A percentile compares a stretch with the other conserved stretches of the same genome.
These are phyloP conservation scores for Agrostemma githago DNA, from an alignment of 148 eudicot genomes.

Conservation along the genomic window DNA sequence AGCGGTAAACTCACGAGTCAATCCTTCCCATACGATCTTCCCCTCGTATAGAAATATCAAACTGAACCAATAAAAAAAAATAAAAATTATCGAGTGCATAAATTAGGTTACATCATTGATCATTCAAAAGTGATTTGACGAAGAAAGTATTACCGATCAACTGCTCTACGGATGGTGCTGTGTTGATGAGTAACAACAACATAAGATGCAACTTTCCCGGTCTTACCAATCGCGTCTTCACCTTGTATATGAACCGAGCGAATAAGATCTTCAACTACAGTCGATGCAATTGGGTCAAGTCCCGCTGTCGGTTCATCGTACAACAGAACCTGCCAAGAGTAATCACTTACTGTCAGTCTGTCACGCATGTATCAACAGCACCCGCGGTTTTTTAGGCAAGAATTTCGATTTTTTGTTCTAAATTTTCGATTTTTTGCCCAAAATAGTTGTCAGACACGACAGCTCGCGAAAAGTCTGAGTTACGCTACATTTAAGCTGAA, in stretches of 20 bases:
- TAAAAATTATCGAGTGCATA: conserved; percentile 11
- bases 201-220: conserved; percentile 77
- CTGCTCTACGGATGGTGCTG: conserved; percentile 91
- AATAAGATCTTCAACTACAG: conserved; percentile 96
- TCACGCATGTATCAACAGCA: too few species aligned
- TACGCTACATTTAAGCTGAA: too few species aligned
- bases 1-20: conserved; percentile 76
- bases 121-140: neutral
- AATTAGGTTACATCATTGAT: neutral
- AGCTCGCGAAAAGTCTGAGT: neutral
- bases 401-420: too few species aligned
- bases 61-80: conserved; percentile 24
- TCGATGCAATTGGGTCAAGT: conserved; percentile 97
- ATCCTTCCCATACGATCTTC: conserved; percentile 89
- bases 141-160: conserved; percentile 58
- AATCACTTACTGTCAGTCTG: neutral
- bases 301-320: conserved; percentile 99
- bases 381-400: too few species aligned
- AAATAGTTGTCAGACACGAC: too few species aligned
- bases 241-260: conserved; percentile 84
- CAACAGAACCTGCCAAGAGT: conserved; percentile 59
- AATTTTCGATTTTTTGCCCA: too few species aligned
- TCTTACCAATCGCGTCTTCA: conserved; percentile 69
- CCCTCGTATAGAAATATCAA: conserved; percentile 77
- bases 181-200: conserved; percentile 92